Conservation (phyloP, 2,329 filamentous ascomycete genomes). For the Talaromyces amestolkiae region DNA sequence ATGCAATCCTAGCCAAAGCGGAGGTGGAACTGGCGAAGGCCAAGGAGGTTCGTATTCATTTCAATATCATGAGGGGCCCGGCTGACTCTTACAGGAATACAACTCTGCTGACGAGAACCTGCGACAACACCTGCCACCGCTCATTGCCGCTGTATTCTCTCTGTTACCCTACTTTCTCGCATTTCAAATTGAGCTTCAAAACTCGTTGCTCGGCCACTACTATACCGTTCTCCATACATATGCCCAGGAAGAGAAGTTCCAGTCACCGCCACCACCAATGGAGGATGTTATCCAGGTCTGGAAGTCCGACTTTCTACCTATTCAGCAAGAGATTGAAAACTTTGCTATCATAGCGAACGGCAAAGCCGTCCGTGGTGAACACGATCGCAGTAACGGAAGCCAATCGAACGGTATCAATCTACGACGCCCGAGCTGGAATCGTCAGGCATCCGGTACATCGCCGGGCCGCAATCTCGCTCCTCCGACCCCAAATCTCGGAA, state of each 20-base stretch:
- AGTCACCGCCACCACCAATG: conserved; percentile 70
- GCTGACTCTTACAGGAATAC: conserved; percentile 57
- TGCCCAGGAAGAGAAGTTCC: conserved; percentile 66
- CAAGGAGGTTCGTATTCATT: conserved; percentile 54
- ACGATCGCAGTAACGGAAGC: conserved; percentile 51
- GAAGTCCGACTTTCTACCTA: conserved; percentile 61
- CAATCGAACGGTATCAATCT: conserved; percentile 31
- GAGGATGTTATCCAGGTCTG: conserved; percentile 67
- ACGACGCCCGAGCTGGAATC: conserved; percentile 38
- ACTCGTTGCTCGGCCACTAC: conserved; percentile 71
- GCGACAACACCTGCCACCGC: conserved; percentile 65
- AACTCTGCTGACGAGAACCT: conserved; percentile 72
- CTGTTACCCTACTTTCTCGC: conserved; percentile 71
- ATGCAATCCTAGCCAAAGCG: conserved; percentile 66
- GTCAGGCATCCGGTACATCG: conserved; percentile 30
- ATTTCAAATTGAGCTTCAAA: conserved; percentile 72
- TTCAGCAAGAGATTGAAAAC: conserved; percentile 65
- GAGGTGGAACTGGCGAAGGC: conserved; percentile 67
- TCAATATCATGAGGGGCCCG: background rate
- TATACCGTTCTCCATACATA: conserved; percentile 76
- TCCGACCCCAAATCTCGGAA: conserved; percentile 28
- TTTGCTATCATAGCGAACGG: conserved; percentile 64
- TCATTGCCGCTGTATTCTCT: conserved; percentile 68
- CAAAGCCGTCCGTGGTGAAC: conserved; percentile 60
- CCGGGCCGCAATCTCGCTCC: conserved; percentile 28